Base-by-base conservation (phyloP, 768 basidiomycete species). In the Pleurotus giganteus region DNA sequence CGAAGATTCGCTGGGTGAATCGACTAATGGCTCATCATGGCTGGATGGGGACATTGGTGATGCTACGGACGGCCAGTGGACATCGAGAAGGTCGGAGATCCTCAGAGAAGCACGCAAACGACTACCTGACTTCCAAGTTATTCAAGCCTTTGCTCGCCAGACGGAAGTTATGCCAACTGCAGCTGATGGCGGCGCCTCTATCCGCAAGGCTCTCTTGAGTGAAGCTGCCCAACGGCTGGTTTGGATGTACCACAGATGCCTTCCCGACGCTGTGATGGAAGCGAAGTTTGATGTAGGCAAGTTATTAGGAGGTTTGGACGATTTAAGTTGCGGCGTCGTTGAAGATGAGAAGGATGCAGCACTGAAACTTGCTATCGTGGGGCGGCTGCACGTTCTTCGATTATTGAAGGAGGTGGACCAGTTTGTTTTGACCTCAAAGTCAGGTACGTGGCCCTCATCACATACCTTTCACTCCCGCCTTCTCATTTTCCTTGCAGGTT, bases 241-340 rank as follows among this genome's bases (percentile, higher is more conserved):
- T 57, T 89, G 88, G 81, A 75, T 95, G 47, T 98, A 97, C 65
- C 91, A 96, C 61, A 77, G 77, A 21, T 85, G 83, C 56, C 68
- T 95, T 26, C 91, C 93, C 0, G 73, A 78, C 1, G 70, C 92
- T 1, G 86, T 90, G 3, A 82, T 84, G 0, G 93, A 94, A 66
- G 84, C 84, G 24, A 77, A 85, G 47, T 98, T 95, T 61, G 95
- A 98, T 66, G 83, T 88, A 32, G 91, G 91, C 2, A 92, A 92
- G 66, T 64, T 95, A 19, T 69, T 94, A 26, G 74, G 74, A 53
- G 72, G 75, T 53, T 73, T 86, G 58, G 39, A 21, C 36, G 56
- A 57, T 21, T 31, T 46, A 7, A 56, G 56, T 37, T 49, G 23
- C 15, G 47, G 45, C 29, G 54, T 37, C 4, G 47, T 47, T 4